Evolutionary conservation across 2,329 filamentous ascomycete species (phyloP).

Genomic region (Helicocarpus griseus): DNA sequence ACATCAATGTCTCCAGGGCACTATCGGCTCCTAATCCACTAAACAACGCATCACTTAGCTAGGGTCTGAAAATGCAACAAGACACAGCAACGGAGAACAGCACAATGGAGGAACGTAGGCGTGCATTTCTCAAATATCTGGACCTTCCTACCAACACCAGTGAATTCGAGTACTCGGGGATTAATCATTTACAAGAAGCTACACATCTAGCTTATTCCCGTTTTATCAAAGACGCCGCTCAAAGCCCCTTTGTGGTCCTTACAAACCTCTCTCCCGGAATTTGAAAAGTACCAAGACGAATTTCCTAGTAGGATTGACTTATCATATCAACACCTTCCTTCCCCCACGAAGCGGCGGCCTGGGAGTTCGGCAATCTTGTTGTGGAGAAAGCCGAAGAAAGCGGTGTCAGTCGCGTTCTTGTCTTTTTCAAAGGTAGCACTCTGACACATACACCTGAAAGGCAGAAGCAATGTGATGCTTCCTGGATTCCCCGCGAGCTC

Average conservation of each 20-base stretch:
- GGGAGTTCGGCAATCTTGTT: not conserved
- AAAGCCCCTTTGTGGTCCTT: constrained; percentile 6
- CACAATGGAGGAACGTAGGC: not conserved
- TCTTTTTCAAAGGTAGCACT: not conserved
- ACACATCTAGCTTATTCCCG: not conserved
- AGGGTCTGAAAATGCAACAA: too few relatives aligned
- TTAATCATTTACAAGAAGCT: constrained; percentile 1
- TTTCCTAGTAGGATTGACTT: constrained; percentile 1
- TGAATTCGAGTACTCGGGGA: constrained; percentile 3
- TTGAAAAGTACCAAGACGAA: not conserved
- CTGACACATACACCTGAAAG: not conserved
- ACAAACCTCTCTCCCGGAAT: constrained; percentile 1
- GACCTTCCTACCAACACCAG: constrained; percentile 1
- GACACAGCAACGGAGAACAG: not conserved
- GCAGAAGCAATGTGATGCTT: not conserved
- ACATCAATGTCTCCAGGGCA: too few relatives aligned
- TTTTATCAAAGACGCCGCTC: not conserved
- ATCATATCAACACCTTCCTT: constrained; percentile 1
- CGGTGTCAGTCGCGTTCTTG: not conserved
- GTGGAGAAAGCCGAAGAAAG: not conserved
- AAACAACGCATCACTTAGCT: too few relatives aligned
- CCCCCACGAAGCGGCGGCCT: constrained; percentile 1
- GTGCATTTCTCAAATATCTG: not conserved
- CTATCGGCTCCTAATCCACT: too few relatives aligned
- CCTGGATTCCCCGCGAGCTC: constrained; percentile 1